Evolutionary conservation across 1,284 basidiomycete species (phyloP).

Genomic region (Ceratobasidium sp.): DNA sequence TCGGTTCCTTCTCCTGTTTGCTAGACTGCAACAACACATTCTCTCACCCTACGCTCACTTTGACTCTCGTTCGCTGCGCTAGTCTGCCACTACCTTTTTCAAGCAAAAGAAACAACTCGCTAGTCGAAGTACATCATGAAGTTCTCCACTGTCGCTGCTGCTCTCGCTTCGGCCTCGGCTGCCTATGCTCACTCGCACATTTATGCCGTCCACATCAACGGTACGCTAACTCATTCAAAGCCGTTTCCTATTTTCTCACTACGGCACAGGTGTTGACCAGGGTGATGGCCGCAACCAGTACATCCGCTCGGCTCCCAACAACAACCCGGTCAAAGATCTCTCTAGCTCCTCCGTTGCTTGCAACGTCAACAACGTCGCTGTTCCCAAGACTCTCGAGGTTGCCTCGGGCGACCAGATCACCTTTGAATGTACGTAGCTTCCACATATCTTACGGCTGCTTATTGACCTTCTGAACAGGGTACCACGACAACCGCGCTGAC

Average conservation of each 20-base stretch:
- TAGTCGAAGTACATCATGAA: slow-evolving; percentile 9
- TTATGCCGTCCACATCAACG: slow-evolving; percentile 5
- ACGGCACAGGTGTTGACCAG: slow-evolving; percentile 7
- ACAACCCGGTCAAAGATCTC: slow-evolving; percentile 36
- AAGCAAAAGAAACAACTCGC: not conserved
- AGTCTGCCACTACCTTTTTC: not conserved
- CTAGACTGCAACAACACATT: slow-evolving; percentile 31
- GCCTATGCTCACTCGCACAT: not conserved
- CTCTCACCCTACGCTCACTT: slow-evolving; percentile 21
- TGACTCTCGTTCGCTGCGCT: slow-evolving; percentile 5
- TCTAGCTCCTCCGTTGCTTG: slow-evolving; percentile 13
- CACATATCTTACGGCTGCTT: not conserved
- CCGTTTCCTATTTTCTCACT: not conserved
- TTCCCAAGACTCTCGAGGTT: slow-evolving; percentile 31
- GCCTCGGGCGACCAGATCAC: slow-evolving; percentile 16
- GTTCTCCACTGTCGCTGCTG: slow-evolving; percentile 28
- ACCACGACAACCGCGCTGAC: slow-evolving; percentile 35
- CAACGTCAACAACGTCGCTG: slow-evolving; percentile 33
- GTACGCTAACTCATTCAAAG: not conserved
- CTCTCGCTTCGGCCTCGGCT: slow-evolving; percentile 19
- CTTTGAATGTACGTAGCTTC: slow-evolving; percentile 20
- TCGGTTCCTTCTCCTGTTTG: slow-evolving; percentile 16
- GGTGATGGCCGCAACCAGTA: slow-evolving; percentile 12
- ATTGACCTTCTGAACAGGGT: slow-evolving; percentile 12
- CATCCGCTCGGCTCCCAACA: slow-evolving; percentile 28